These are phyloP conservation scores for Rhynchospora tenuis DNA, from an alignment of 176 grass and related monocot species.

Conservation along the genomic window DNA sequence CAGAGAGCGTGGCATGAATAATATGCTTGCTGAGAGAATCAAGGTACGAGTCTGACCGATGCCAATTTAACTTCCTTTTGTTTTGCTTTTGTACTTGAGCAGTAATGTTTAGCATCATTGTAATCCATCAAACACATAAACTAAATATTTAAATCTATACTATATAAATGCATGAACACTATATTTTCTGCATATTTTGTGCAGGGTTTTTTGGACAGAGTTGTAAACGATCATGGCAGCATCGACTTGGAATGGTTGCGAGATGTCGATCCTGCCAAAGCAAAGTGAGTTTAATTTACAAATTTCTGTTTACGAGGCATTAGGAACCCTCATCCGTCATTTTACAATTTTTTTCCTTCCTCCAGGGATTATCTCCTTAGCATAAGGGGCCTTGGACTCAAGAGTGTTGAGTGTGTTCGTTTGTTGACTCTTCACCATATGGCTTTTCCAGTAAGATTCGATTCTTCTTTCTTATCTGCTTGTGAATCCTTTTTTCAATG, in stretches of 20 bases:
- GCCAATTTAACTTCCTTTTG: neutral
- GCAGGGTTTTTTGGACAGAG: conserved; percentile 60
- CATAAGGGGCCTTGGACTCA: conserved; percentile 80
- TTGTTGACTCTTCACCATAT: conserved; percentile 80
- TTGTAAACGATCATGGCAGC: conserved; percentile 65
- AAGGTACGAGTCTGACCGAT: conserved; percentile 40
- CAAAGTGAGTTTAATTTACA: conserved; percentile 52
- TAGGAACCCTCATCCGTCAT: conserved; percentile 1
- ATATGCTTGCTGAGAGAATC: conserved; percentile 78
- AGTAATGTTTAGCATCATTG: neutral
- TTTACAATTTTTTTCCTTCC: conserved; percentile 13
- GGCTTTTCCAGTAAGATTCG: conserved; percentile 67
- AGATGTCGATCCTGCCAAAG: conserved; percentile 61
- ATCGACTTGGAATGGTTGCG: conserved; percentile 87
- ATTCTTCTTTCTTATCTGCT: neutral
- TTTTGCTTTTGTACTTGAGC: neutral
- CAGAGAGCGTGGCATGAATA: conserved; percentile 82
- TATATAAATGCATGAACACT: neutral
- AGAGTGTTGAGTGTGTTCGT: conserved; percentile 82
- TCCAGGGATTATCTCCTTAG: conserved; percentile 85
- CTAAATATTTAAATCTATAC: neutral
- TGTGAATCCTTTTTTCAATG: neutral
- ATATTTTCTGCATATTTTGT: neutral
- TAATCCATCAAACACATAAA: neutral
- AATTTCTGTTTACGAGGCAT: neutral